Evolutionary conservation across 139 green algal species (phyloP).

Genomic region (Chlamydomonas sp.): DNA sequence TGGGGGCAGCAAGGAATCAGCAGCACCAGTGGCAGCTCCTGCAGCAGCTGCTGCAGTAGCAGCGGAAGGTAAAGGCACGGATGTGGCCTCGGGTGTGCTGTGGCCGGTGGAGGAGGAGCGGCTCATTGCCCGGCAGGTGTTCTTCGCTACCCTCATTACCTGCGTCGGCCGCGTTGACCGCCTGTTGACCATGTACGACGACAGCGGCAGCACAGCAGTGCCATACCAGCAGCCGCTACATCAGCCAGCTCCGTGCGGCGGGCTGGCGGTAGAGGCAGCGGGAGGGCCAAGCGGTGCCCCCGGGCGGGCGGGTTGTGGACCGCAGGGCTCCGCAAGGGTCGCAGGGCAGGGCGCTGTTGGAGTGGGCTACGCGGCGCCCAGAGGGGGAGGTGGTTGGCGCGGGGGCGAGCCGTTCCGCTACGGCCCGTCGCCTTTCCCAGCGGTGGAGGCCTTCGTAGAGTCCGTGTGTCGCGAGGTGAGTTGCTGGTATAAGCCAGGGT

Average conservation of each 20-base stretch:
- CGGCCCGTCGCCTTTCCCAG: constrained; percentile 58
- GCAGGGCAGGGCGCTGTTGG: neutral
- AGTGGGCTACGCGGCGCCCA: neutral
- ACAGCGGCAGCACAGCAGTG: neutral
- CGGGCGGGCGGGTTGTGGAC: too few species aligned
- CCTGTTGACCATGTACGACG: constrained; percentile 11
- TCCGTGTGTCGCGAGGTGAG: constrained; percentile 53
- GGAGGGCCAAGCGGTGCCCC: too few species aligned
- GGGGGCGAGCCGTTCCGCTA: neutral
- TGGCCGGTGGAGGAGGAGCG: neutral
- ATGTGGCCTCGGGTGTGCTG: neutral
- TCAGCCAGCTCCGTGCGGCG: too few species aligned
- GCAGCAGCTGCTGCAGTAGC: constrained; percentile 9
- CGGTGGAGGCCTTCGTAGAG: constrained; percentile 63
- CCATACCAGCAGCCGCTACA: too few species aligned
- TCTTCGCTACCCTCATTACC: constrained; percentile 23
- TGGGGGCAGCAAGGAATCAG: constrained; percentile 5
- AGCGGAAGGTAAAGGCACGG: constrained; percentile 8
- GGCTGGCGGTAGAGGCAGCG: too few species aligned
- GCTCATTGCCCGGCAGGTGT: constrained; percentile 2
- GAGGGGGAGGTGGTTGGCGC: neutral
- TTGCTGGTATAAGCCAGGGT: neutral
- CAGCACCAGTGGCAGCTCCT: neutral
- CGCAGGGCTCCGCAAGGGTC: too few species aligned
- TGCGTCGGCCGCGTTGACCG: neutral